Evolutionary conservation across 306 rosid species (phyloP).

Genomic region (Urtica urens): DNA sequence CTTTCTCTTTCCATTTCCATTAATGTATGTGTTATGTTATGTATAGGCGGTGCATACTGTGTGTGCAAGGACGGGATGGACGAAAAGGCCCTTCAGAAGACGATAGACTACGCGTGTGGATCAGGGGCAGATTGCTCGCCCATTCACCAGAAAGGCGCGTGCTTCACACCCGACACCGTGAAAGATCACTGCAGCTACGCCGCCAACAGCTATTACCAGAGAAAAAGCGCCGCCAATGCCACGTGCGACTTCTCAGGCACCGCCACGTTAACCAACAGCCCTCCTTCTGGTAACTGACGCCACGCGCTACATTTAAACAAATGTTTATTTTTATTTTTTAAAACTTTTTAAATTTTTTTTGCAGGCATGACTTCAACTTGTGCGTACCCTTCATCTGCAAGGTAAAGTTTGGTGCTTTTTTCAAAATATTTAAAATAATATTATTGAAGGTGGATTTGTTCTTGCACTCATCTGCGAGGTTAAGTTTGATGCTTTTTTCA

Average conservation of each 20-base stretch:
- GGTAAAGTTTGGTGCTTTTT: too few species aligned
- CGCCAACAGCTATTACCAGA: slow-evolving; percentile 86
- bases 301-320: background rate
- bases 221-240: slow-evolving; percentile 45
- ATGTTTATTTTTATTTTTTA: background rate
- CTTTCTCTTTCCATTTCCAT: background rate
- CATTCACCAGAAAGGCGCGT: slow-evolving; percentile 51
- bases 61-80: slow-evolving; percentile 67
- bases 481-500: too few species aligned
- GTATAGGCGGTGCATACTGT: slow-evolving; percentile 85
- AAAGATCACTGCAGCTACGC: slow-evolving; percentile 88
- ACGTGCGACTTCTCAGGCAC: slow-evolving; percentile 78
- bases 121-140: slow-evolving; percentile 83
- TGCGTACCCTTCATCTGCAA: slow-evolving; percentile 62
- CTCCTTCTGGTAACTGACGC: slow-evolving; percentile 26
- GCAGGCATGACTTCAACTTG: slow-evolving; percentile 57
- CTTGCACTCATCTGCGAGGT: too few species aligned
- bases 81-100: slow-evolving; percentile 62
- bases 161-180: slow-evolving; percentile 71
- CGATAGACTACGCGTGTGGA: slow-evolving; percentile 93
- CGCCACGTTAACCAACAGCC: slow-evolving; percentile 31
- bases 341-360: slow-evolving; percentile 21
- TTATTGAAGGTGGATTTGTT: too few species aligned
- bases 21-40: too few species aligned
- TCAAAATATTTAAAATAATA: too few species aligned